Conservation (phyloP, 2,329 filamentous ascomycete genomes). For the Xylariaceae sp. region DNA sequence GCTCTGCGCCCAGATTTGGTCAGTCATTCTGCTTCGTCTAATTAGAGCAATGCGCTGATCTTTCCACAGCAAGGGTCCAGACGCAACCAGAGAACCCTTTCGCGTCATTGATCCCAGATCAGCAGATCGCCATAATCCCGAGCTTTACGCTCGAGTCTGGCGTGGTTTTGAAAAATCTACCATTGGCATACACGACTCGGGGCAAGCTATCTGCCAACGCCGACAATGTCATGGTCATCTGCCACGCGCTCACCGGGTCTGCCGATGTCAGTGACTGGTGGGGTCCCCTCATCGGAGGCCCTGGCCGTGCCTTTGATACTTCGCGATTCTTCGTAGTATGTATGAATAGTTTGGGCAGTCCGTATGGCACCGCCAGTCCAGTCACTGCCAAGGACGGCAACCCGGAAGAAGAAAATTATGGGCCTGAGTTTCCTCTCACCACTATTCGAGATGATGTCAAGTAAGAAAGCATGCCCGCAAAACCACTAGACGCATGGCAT, state of each 20-base stretch:
- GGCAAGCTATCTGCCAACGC: constrained; percentile 55
- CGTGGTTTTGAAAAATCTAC: constrained; percentile 72
- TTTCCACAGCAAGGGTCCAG: constrained; percentile 59
- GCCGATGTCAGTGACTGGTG: constrained; percentile 86
- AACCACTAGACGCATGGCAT: constrained; percentile 9
- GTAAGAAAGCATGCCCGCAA: constrained; percentile 44
- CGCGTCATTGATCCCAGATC: constrained; percentile 78
- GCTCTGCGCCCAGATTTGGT: not conserved
- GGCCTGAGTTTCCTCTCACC: constrained; percentile 92
- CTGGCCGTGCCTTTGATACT: constrained; percentile 75
- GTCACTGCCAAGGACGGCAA: constrained; percentile 86
- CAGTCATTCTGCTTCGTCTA: not conserved
- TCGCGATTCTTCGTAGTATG: constrained; percentile 82
- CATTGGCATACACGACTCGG: constrained; percentile 63
- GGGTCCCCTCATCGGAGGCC: constrained; percentile 75
- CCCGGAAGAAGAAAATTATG: constrained; percentile 70
- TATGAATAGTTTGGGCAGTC: constrained; percentile 80
- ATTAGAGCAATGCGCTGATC: constrained; percentile 53
- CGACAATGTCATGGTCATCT: constrained; percentile 71
- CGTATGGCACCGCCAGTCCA: constrained; percentile 82
- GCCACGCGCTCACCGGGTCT: constrained; percentile 80
- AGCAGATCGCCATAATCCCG: constrained; percentile 81
- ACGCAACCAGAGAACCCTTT: constrained; percentile 90
- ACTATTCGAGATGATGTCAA: constrained; percentile 95
- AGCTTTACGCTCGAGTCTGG: constrained; percentile 92